Percentiles rank a stretch among this genome's conserved stretches.
Evolutionary conservation across 768 basidiomycete species (phyloP).

Genomic region (Hygrocybe coccinea): DNA sequence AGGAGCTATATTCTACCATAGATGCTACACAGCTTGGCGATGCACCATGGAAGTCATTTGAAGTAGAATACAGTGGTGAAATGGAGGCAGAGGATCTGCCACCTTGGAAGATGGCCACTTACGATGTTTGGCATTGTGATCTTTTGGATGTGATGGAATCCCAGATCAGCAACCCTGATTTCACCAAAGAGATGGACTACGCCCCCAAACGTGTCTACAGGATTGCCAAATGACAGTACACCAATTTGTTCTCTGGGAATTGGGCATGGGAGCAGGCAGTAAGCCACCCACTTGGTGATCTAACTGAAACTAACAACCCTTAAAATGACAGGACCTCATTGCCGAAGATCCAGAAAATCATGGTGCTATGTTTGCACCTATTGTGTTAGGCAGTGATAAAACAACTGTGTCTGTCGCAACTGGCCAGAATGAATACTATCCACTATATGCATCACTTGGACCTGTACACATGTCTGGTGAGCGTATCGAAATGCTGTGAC

Average conservation of each 20-base stretch:
- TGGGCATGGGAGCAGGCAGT: slow-evolving; percentile 35
- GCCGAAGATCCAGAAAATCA: slow-evolving; percentile 18
- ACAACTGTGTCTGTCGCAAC: slow-evolving; percentile 40
- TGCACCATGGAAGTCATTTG: slow-evolving; percentile 20
- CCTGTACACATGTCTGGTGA: slow-evolving; percentile 21
- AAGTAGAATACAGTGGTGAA: slow-evolving; percentile 19
- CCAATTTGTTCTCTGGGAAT: slow-evolving; percentile 34
- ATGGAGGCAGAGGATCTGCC: slow-evolving; percentile 14
- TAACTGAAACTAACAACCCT: background rate
- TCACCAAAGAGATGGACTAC: slow-evolving; percentile 18
- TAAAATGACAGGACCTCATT: slow-evolving; percentile 22
- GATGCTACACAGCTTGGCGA: slow-evolving; percentile 20
- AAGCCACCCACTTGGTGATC: slow-evolving; percentile 3
- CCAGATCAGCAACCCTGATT: slow-evolving; percentile 21
- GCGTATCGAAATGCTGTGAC: slow-evolving; percentile 28
- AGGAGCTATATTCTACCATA: slow-evolving; percentile 23
- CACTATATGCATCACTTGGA: slow-evolving; percentile 30
- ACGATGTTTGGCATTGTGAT: slow-evolving; percentile 23
- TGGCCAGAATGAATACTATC: slow-evolving; percentile 37
- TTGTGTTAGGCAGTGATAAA: slow-evolving; percentile 38
- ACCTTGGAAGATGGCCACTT: slow-evolving; percentile 26
- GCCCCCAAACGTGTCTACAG: slow-evolving; percentile 21
- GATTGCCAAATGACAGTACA: slow-evolving; percentile 17
- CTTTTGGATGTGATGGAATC: slow-evolving; percentile 13
- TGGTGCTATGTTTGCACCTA: slow-evolving; percentile 29